Conservation (phyloP, 2,329 filamentous ascomycete genomes). For the Colletotrichum siamense region DNA sequence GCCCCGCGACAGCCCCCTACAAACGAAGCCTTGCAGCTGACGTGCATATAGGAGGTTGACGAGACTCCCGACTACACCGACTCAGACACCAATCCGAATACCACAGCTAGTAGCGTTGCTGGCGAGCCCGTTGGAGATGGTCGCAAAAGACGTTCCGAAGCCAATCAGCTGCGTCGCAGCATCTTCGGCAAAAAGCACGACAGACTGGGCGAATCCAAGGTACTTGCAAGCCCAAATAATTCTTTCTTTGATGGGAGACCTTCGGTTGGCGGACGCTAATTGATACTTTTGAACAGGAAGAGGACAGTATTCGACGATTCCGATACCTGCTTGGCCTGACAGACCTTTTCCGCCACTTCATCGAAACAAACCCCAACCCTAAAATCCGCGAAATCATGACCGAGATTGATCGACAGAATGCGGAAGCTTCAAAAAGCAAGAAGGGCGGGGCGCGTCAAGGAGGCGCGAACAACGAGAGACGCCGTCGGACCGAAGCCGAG, state of each 20-base stretch:
- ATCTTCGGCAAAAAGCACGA: slow-evolving; percentile 97
- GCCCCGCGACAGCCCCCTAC: not conserved
- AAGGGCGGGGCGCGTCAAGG: slow-evolving; percentile 82
- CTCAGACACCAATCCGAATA: slow-evolving; percentile 71
- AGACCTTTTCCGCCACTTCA: slow-evolving; percentile 97
- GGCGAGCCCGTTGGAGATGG: slow-evolving; percentile 79
- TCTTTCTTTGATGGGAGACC: not conserved
- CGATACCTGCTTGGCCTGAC: slow-evolving; percentile 94
- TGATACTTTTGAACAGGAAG: slow-evolving; percentile 65
- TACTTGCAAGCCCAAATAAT: slow-evolving; percentile 39
- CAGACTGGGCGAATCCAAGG: slow-evolving; percentile 89
- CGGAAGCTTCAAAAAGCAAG: slow-evolving; percentile 72
- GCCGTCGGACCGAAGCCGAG: slow-evolving; percentile 92
- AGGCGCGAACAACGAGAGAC: slow-evolving; percentile 78
- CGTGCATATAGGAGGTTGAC: slow-evolving; percentile 57
- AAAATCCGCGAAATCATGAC: slow-evolving; percentile 92
- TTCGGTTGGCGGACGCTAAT: not conserved
- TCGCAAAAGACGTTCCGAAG: slow-evolving; percentile 84
- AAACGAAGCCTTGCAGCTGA: not conserved
- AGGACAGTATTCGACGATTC: slow-evolving; percentile 93
- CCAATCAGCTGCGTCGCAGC: slow-evolving; percentile 86
- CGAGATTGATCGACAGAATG: slow-evolving; percentile 94
- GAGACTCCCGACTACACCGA: slow-evolving; percentile 72
- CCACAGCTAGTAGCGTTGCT: slow-evolving; percentile 81
- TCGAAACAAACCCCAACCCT: slow-evolving; percentile 95